Evolutionary conservation across 495 filamentous ascomycete genomes (phyloP).

Genomic region (Corynascus novoguineensis): DNA sequence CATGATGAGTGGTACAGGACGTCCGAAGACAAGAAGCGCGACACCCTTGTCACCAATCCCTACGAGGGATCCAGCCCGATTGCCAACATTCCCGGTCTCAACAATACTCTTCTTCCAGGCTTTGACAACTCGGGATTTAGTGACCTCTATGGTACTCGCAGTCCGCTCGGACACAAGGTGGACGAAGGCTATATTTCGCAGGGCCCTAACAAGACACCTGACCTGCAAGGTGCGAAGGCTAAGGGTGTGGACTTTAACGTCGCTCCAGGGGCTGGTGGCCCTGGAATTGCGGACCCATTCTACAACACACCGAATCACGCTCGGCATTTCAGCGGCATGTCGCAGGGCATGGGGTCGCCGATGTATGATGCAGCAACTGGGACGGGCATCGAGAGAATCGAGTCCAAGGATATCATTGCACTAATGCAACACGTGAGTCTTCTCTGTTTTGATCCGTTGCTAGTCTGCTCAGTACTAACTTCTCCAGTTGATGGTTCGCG

Average conservation of each 20-base stretch:
- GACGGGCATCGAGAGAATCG: conserved; percentile 81
- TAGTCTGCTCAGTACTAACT: conserved; percentile 31
- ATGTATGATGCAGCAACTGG: conserved; percentile 90
- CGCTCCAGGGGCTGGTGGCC: conserved; percentile 43
- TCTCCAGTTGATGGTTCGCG: conserved; percentile 79
- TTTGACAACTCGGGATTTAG: conserved; percentile 35
- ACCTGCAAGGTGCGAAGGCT: conserved; percentile 40
- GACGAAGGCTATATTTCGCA: conserved; percentile 94
- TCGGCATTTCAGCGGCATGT: conserved; percentile 79
- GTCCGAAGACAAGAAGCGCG: conserved; percentile 50
- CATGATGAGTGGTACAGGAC: conserved; percentile 51
- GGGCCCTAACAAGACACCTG: conserved; percentile 65
- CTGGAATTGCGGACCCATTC: conserved; percentile 52
- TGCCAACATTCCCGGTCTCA: conserved; percentile 46
- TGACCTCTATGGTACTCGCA: conserved; percentile 41
- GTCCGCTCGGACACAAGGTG: conserved; percentile 41
- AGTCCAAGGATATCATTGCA: conserved; percentile 95
- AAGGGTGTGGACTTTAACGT: conserved; percentile 57
- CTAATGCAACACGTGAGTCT: conserved; percentile 88
- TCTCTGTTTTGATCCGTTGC: neutral
- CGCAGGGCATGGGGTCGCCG: conserved; percentile 81
- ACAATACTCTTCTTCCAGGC: conserved; percentile 39
- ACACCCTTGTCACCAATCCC: conserved; percentile 53
- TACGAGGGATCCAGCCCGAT: conserved; percentile 53
- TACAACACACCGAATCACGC: conserved; percentile 54